phyloP scores from a whole-genome alignment of 306 rosid species.

The Fragaria vesca region DNA sequence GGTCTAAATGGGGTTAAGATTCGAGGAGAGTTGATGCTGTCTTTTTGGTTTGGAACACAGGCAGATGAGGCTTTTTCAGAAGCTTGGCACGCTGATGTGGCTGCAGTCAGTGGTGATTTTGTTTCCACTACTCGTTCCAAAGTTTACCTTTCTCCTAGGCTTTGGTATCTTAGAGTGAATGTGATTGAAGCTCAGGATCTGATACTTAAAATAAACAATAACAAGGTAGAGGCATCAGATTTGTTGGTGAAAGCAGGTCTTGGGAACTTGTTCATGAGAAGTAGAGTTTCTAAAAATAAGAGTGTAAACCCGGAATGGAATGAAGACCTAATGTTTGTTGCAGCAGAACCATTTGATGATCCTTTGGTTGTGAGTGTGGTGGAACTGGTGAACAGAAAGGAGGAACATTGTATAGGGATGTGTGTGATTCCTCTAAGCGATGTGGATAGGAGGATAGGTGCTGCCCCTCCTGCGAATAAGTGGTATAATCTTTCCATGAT shows the following conservation, averaged over 20 bases:
- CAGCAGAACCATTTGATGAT: conserved; percentile 23
- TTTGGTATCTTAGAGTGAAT: conserved; percentile 34
- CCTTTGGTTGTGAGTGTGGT: conserved; percentile 20
- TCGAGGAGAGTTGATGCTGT: conserved; percentile 16
- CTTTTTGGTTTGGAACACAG: conserved; percentile 19
- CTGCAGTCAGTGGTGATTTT: neutral
- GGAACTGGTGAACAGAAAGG: conserved; percentile 1
- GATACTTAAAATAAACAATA: neutral
- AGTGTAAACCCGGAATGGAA: conserved; percentile 20
- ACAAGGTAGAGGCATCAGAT: neutral
- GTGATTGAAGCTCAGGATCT: conserved; percentile 33
- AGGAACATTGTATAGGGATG: conserved; percentile 6
- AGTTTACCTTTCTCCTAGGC: conserved; percentile 32
- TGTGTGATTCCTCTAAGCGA: conserved; percentile 4
- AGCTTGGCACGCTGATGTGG: conserved; percentile 25
- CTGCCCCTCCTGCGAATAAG: neutral
- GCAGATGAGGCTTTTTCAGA: conserved; percentile 20
- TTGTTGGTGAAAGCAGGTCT: conserved; percentile 4
- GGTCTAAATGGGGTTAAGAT: conserved; percentile 2
- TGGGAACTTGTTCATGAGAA: neutral
- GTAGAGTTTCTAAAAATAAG: neutral
- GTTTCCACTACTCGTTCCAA: conserved; percentile 30
- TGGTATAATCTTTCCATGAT: conserved; percentile 23
- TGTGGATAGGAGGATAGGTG: neutral
- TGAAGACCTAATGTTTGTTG: conserved; percentile 24